Conservation (phyloP, 2,329 filamentous ascomycete species). For the Aspergillus carbonarius region DNA sequence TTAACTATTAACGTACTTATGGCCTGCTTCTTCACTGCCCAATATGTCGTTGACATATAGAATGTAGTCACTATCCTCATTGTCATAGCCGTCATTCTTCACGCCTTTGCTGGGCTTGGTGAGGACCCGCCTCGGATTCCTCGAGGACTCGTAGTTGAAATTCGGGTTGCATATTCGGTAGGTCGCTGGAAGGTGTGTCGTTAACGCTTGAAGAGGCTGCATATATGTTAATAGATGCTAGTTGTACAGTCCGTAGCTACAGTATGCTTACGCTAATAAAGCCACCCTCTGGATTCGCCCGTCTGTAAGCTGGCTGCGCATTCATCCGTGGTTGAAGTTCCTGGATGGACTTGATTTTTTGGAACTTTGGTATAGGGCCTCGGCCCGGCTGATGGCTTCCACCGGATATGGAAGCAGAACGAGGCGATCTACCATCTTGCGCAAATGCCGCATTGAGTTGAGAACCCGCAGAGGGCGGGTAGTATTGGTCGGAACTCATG, state of each 20-base stretch:
- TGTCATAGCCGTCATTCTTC: constrained; percentile 98
- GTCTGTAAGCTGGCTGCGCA: constrained; percentile 81
- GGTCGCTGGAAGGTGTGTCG: constrained; percentile 85
- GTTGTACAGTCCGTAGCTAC: background rate
- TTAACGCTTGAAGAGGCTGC: constrained; percentile 91
- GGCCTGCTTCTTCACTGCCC: constrained; percentile 94
- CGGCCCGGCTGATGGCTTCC: constrained; percentile 50
- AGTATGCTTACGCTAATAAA: constrained; percentile 81
- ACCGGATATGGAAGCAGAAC: constrained; percentile 48
- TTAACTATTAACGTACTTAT: constrained; percentile 68
- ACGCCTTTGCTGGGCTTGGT: constrained; percentile 98
- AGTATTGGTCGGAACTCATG: constrained; percentile 66
- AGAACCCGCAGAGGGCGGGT: constrained; percentile 67
- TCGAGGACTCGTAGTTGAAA: constrained; percentile 98
- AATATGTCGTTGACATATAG: constrained; percentile 98
- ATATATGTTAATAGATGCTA: constrained; percentile 18
- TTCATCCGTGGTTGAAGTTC: constrained; percentile 84
- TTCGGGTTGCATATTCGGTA: constrained; percentile 97
- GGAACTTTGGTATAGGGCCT: constrained; percentile 83
- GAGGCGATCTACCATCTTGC: constrained; percentile 52
- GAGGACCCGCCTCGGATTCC: constrained; percentile 90
- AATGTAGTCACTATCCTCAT: constrained; percentile 99
- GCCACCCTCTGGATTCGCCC: constrained; percentile 93
- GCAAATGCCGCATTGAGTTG: constrained; percentile 68
- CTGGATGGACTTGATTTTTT: constrained; percentile 67